phyloP scores from a whole-genome alignment of 1,139 yeast species.

The Scheffersomyces segobiensis region DNA sequence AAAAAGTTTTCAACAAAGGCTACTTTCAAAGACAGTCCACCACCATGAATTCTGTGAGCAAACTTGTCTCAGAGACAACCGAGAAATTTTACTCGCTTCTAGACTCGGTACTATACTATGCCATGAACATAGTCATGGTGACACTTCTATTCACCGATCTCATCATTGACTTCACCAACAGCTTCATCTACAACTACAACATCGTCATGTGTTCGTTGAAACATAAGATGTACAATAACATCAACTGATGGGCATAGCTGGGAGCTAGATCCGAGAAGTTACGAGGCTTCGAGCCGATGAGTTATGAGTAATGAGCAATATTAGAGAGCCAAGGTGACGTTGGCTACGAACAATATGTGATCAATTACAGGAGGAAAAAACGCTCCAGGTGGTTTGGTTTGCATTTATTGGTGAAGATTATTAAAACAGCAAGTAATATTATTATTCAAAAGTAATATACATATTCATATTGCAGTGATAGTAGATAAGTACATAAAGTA shows the following conservation, averaged over 20 bases:
- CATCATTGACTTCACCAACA: constrained; percentile 21
- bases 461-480: neutral
- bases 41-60: neutral
- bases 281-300: neutral
- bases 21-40: neutral
- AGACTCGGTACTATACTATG: constrained; percentile 30
- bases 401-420: neutral
- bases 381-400: neutral
- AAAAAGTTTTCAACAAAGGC: neutral
- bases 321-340: neutral
- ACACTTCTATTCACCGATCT: constrained; percentile 25
- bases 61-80: neutral
- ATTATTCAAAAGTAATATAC: neutral
- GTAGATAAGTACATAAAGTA: neutral
- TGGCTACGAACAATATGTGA: neutral
- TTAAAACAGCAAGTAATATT: neutral
- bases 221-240: constrained; percentile 32
- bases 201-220: constrained; percentile 26
- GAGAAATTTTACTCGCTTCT: constrained; percentile 17
- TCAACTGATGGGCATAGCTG: constrained; percentile 19
- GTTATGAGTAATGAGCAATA: neutral
- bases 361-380: neutral
- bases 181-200: constrained; percentile 21
- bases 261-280: neutral
- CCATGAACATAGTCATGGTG: constrained; percentile 28